phyloP scores from a whole-genome alignment of 495 filamentous ascomycete species.

The Mytilinidion resinicola region DNA sequence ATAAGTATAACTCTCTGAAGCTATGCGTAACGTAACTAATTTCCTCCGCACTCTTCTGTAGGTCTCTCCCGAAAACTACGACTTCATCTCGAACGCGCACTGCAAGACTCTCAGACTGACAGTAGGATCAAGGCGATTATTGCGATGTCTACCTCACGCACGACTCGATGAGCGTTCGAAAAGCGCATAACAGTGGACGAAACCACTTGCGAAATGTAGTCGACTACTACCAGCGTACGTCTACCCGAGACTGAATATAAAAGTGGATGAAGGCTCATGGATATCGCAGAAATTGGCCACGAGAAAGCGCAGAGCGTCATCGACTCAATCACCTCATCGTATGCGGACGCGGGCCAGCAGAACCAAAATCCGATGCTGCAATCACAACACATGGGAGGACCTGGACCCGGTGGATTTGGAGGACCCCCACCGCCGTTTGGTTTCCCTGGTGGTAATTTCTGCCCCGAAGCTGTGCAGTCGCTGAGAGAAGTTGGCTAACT shows the following conservation, averaged over 20 bases:
- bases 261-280: not conserved
- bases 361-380: slow-evolving; percentile 54
- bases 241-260: not conserved
- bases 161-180: slow-evolving; percentile 98
- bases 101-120: not conserved
- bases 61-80: slow-evolving; percentile 29
- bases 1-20: slow-evolving; percentile 47
- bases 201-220: slow-evolving; percentile 97
- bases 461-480: slow-evolving; percentile 42
- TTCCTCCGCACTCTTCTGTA: slow-evolving; percentile 60
- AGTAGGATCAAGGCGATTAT: slow-evolving; percentile 68
- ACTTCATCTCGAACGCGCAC: not conserved
- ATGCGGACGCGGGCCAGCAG: slow-evolving; percentile 85
- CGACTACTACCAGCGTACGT: slow-evolving; percentile 93
- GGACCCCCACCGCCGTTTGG: slow-evolving; percentile 44
- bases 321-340: slow-evolving; percentile 91
- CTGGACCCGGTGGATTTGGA: slow-evolving; percentile 32
- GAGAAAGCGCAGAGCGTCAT: slow-evolving; percentile 98
- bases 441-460: slow-evolving; percentile 53
- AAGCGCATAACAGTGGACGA: slow-evolving; percentile 92
- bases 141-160: slow-evolving; percentile 99
- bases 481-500: slow-evolving; percentile 7
- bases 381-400: not conserved
- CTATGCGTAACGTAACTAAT: slow-evolving; percentile 43
- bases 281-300: slow-evolving; percentile 76